These are phyloP conservation scores for Cyberlindnera amylophila DNA, from an alignment of 805 yeast genomes.

Conservation along the genomic window DNA sequence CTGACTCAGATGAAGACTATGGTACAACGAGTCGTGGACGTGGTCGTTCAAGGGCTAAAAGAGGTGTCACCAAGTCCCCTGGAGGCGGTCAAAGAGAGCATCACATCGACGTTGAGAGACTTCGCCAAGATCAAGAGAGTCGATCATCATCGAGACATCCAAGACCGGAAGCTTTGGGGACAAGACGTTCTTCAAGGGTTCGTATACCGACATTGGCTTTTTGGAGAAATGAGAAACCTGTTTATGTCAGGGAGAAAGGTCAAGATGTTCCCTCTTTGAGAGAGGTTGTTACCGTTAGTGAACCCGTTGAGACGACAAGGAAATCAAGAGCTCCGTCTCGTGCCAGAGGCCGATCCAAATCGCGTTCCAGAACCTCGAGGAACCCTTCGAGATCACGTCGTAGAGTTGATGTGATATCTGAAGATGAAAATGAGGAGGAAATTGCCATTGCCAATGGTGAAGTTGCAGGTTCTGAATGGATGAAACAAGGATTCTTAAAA, in stretches of 20 bases:
- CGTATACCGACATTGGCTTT: constrained; percentile 70
- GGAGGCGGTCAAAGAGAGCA: constrained; percentile 7
- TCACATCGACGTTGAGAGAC: constrained; percentile 18
- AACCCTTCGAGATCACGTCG: constrained; percentile 13
- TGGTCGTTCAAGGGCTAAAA: neutral
- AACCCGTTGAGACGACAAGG: constrained; percentile 3
- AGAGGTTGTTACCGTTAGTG: constrained; percentile 47
- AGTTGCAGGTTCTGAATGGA: constrained; percentile 52
- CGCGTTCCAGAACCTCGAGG: constrained; percentile 15
- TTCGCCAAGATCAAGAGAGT: constrained; percentile 18
- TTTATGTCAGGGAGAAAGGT: constrained; percentile 43
- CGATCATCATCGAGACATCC: constrained; percentile 11
- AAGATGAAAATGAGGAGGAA: constrained; percentile 23
- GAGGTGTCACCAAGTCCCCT: constrained; percentile 1
- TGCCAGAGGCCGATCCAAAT: constrained; percentile 13
- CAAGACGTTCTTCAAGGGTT: constrained; percentile 63
- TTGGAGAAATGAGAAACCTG: constrained; percentile 79
- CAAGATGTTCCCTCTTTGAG: constrained; percentile 52
- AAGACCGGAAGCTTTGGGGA: constrained; percentile 26
- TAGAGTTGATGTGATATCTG: constrained; percentile 14
- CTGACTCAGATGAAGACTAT: constrained; percentile 5
- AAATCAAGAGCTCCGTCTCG: constrained; percentile 17
- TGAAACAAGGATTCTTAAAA: constrained; percentile 36
- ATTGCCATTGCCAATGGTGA: constrained; percentile 27
- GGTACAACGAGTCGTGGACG: neutral